Evolutionary conservation across 257 asterid genomes (phyloP).

Genomic region (Osmanthus fragrans): DNA sequence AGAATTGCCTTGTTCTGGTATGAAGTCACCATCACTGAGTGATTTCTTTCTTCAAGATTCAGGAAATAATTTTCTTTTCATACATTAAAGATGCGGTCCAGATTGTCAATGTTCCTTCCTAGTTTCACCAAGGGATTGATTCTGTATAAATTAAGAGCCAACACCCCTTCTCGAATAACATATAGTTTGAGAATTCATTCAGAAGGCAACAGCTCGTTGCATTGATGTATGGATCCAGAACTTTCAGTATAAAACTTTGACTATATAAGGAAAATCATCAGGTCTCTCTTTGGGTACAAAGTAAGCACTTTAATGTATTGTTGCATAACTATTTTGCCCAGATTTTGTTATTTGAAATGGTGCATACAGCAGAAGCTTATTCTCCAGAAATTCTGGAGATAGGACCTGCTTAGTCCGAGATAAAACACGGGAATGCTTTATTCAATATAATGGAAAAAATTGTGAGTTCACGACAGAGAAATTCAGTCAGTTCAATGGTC

Average conservation of each 20-base stretch:
- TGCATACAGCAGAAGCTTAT: not conserved
- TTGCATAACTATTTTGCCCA: too few species aligned
- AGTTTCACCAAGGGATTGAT: not conserved
- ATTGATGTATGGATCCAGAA: not conserved
- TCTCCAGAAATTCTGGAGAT: not conserved
- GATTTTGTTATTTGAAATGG: too few species aligned
- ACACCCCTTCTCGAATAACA: not conserved
- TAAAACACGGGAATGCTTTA: not conserved
- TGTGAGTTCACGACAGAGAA: not conserved
- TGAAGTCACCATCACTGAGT: not conserved
- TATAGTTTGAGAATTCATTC: not conserved
- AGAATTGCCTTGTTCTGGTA: not conserved
- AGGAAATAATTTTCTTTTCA: not conserved
- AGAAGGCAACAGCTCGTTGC: not conserved
- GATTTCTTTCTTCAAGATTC: not conserved
- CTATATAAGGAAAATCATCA: not conserved
- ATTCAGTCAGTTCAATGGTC: not conserved
- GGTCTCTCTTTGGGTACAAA: not conserved
- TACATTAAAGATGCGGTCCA: not conserved
- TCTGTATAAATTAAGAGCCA: not conserved
- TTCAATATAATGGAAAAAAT: not conserved
- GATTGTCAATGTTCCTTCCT: not conserved
- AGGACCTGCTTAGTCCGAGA: not conserved
- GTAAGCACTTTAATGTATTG: too few species aligned
- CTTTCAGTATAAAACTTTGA: not conserved